Conservation (phyloP, 2,329 filamentous ascomycete genomes). For the Penicillium sp. region DNA sequence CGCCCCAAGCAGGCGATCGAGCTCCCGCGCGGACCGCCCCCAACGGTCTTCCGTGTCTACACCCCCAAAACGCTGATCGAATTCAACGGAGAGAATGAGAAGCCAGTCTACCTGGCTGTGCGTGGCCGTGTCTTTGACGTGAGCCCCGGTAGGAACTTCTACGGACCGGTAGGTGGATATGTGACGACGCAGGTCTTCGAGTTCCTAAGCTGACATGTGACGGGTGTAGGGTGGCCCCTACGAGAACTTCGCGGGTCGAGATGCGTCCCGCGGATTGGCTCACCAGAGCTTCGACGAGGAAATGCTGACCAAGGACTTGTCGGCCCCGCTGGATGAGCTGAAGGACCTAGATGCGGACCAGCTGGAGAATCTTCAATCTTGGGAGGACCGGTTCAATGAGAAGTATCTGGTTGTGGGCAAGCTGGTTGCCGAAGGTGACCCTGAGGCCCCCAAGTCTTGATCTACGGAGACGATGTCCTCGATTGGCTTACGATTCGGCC, state of each 20-base stretch:
- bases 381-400: slow-evolving; percentile 89
- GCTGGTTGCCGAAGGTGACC: slow-evolving; percentile 66
- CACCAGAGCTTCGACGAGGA: slow-evolving; percentile 91
- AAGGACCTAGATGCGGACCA: slow-evolving; percentile 71
- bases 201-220: not conserved
- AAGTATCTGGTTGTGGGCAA: slow-evolving; percentile 96
- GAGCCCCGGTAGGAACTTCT: slow-evolving; percentile 82
- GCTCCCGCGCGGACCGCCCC: slow-evolving; percentile 57
- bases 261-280: slow-evolving; percentile 84
- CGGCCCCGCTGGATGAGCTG: slow-evolving; percentile 77
- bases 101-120: slow-evolving; percentile 86
- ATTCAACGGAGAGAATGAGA: slow-evolving; percentile 73
- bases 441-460: slow-evolving; percentile 34
- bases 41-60: slow-evolving; percentile 83
- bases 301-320: slow-evolving; percentile 89
- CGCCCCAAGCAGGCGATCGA: slow-evolving; percentile 53
- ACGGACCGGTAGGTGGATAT: slow-evolving; percentile 64
- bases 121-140: slow-evolving; percentile 92
- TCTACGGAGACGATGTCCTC: not conserved
- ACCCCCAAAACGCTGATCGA: slow-evolving; percentile 81
- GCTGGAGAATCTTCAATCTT: slow-evolving; percentile 79
- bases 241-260: slow-evolving; percentile 90
- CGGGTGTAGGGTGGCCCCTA: slow-evolving; percentile 74
- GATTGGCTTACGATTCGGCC: not conserved
- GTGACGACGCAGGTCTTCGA: not conserved